phyloP scores from a whole-genome alignment of 2,329 filamentous ascomycete species.

The Calonectria fujianensis region DNA sequence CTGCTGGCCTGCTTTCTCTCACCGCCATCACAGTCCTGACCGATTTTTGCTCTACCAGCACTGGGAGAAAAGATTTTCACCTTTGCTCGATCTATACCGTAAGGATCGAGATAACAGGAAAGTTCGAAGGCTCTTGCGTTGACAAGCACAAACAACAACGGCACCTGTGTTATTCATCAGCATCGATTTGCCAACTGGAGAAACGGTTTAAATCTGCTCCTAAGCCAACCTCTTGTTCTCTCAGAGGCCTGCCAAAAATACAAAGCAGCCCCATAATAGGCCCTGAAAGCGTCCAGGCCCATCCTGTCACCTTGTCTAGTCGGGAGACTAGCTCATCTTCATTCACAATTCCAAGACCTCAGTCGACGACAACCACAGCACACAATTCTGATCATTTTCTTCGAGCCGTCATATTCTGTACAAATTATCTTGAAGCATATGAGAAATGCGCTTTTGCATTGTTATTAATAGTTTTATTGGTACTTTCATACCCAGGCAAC shows the following conservation, averaged over 20 bases:
- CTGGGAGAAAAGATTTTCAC: not conserved
- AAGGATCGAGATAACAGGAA: not conserved
- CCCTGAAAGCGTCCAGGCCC: not conserved
- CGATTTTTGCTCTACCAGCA: not conserved
- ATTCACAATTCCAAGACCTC: not conserved
- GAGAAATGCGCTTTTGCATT: not conserved
- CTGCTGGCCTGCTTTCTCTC: not conserved
- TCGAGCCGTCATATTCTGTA: rapidly evolving
- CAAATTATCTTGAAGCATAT: too few relatives aligned
- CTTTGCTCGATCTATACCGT: not conserved
- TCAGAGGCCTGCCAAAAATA: not conserved
- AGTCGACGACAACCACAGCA: too few relatives aligned
- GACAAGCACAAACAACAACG: not conserved
- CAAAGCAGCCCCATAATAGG: not conserved
- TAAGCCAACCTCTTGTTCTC: too few relatives aligned
- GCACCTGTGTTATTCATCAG: not conserved
- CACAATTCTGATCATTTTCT: too few relatives aligned
- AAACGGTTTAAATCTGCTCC: not conserved
- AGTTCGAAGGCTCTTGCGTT: not conserved
- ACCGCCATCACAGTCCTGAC: not conserved
- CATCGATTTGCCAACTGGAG: not conserved
- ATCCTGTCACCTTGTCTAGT: too few relatives aligned
- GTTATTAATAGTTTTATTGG: not conserved
- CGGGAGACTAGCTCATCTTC: too few relatives aligned
- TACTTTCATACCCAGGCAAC: not conserved